Evolutionary conservation across 305 asterid species (phyloP), one percentile per base, ranked within the genome.

Genomic region (Caryopteris hybrid): DNA sequence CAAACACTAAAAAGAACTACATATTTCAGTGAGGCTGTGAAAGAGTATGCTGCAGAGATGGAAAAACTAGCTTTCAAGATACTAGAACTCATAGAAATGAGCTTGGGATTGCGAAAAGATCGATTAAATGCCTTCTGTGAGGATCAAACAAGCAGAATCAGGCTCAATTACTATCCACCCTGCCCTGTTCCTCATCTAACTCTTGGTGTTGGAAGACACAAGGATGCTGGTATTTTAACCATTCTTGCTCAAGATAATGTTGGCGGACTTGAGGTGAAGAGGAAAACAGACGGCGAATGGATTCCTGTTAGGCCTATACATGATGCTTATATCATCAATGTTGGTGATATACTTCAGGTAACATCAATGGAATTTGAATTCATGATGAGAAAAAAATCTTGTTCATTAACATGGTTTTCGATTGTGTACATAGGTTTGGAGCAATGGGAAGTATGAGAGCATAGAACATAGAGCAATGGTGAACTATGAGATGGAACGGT

Each of bases 281-380:
- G 96, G 69, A 87, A 87, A 72, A 66, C 78, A 2, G 96, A 87
- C 53, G 96, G 93, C 12, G 85, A 90, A 42, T 90, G 95, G 97
- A 68, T 84, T 59, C 74, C 69, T 61, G 95, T 86, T 43, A 80
- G 80, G 46, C 95, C 97, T 45, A 81, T 75, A 13, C 93, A 86
- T 10, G 47, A 83, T 77, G 91, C 97, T 21, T 90, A 73, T 73
- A 86, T 86, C 54, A 64, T 82, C 58, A 84, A 84, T 27, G 85
- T 78, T 54, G 87, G 86, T 61, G 86, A 81, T 36, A 66, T 79
- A 6, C 48, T 84, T n/a, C 86, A 84, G 78, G 88, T 83, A 76
- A 16, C n/a, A n/a, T n/a, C n/a, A n/a, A n/a, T n/a, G n/a, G n/a
- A n/a, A n/a, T n/a, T n/a, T n/a, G n/a, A n/a, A n/a, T n/a, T n/a